Percentiles rank a stretch among this genome's conserved stretches.
These are phyloP conservation scores for Hypoxylon sp. DNA, from an alignment of 2,329 filamentous ascomycete species.

Conservation along the genomic window DNA sequence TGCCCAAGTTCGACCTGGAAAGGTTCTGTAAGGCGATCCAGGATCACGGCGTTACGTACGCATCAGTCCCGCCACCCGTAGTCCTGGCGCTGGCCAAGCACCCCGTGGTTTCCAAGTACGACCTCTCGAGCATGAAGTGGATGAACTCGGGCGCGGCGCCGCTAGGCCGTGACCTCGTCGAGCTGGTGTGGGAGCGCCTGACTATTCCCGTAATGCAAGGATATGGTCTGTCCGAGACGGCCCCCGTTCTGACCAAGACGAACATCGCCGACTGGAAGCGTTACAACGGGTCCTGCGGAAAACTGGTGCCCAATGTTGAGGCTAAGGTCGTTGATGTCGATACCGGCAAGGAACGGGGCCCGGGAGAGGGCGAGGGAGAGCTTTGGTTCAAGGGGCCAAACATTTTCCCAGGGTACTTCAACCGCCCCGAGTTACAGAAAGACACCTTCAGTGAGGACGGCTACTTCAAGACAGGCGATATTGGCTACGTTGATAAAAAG, in stretches of 20 bases:
- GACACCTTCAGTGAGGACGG: constrained; percentile 82
- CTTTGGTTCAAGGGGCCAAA: constrained; percentile 86
- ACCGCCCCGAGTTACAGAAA: constrained; percentile 78
- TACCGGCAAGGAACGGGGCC: constrained; percentile 68
- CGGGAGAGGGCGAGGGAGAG: constrained; percentile 75
- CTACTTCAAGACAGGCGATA: constrained; percentile 92
- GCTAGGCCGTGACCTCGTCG: constrained; percentile 83
- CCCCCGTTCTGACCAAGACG: constrained; percentile 83
- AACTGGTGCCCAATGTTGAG: constrained; percentile 82
- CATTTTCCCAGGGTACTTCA: constrained; percentile 83
- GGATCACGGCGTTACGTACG: constrained; percentile 80
- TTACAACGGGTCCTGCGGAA: constrained; percentile 83
- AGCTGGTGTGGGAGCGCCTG: constrained; percentile 80
- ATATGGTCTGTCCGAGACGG: constrained; percentile 91
- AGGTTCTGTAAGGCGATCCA: constrained; percentile 84
- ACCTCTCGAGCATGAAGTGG: constrained; percentile 84
- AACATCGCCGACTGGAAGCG: constrained; percentile 82
- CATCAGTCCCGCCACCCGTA: constrained; percentile 88
- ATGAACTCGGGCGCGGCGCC: constrained; percentile 91
- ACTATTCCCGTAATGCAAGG: constrained; percentile 90
- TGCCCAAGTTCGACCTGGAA: constrained; percentile 86
- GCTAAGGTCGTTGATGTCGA: constrained; percentile 83
- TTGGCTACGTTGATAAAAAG: constrained; percentile 81
- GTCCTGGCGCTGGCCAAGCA: constrained; percentile 85
- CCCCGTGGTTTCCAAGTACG: constrained; percentile 82